A percentile compares a stretch with the other conserved stretches of the same genome.
These are phyloP conservation scores for Limtongia smithiae DNA, from an alignment of 805 yeast species.

Conservation along the genomic window DNA sequence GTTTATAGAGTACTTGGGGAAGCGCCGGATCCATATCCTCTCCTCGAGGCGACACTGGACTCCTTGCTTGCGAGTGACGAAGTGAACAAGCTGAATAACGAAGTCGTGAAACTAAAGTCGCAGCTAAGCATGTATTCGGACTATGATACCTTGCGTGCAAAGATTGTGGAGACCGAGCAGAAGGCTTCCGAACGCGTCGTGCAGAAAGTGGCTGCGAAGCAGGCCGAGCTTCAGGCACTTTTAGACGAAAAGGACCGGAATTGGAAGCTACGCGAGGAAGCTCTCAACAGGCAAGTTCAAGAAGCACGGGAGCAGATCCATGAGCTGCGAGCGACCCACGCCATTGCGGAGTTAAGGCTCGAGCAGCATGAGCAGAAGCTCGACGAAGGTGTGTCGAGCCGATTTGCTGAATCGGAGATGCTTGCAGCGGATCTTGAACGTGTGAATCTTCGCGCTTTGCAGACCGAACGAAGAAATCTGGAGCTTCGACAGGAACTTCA, in stretches of 20 bases:
- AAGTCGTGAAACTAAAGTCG: conserved; percentile 46
- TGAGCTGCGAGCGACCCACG: conserved; percentile 61
- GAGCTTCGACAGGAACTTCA: conserved; percentile 65
- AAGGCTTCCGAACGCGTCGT: conserved; percentile 54
- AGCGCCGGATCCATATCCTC: conserved; percentile 88
- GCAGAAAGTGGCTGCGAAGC: conserved; percentile 61
- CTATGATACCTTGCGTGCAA: conserved; percentile 67
- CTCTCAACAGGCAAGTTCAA: conserved; percentile 49
- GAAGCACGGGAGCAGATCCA: conserved; percentile 55
- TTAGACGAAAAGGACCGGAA: conserved; percentile 70
- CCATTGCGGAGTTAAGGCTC: conserved; percentile 60
- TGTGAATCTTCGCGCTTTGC: conserved; percentile 61
- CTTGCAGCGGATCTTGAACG: conserved; percentile 72
- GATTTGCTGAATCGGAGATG: conserved; percentile 51
- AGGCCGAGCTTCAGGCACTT: conserved; percentile 62
- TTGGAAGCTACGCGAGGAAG: conserved; percentile 59
- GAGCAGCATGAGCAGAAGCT: conserved; percentile 22
- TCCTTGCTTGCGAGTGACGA: conserved; percentile 57
- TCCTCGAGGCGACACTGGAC: conserved; percentile 66
- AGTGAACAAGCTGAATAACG: conserved; percentile 48
- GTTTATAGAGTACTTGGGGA: conserved; percentile 75
- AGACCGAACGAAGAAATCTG: conserved; percentile 74
- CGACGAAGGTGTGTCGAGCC: conserved; percentile 29
- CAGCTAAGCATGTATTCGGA: conserved; percentile 66
- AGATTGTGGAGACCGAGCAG: conserved; percentile 59